A percentile compares a stretch with the other conserved stretches of the same genome.
phyloP scores from a whole-genome alignment of 768 basidiomycete species.

The Clitopilus hobsonii region DNA sequence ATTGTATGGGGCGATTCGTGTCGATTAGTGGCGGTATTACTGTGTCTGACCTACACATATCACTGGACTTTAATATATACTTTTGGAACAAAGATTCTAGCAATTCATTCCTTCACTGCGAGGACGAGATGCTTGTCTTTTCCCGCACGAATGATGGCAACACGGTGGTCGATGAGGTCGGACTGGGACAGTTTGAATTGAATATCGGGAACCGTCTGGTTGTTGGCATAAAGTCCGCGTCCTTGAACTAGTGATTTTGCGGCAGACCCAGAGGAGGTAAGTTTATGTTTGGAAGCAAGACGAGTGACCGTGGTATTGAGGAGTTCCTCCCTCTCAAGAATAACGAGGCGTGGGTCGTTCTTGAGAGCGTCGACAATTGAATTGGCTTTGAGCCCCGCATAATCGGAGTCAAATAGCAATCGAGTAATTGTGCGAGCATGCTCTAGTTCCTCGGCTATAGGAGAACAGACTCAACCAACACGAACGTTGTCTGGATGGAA shows the following conservation, averaged over 20 bases:
- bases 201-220: conserved; percentile 46
- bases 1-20: conserved; percentile 78
- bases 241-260: conserved; percentile 57
- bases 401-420: conserved; percentile 39
- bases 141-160: conserved; percentile 69
- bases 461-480: not conserved
- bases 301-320: conserved; percentile 51
- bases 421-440: conserved; percentile 39
- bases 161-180: conserved; percentile 54
- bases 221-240: conserved; percentile 74
- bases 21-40: conserved; percentile 45
- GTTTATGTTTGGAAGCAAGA: conserved; percentile 52
- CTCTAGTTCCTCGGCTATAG: conserved; percentile 30
- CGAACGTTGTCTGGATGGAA: not conserved
- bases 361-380: conserved; percentile 59
- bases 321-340: conserved; percentile 47
- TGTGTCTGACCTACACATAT: not conserved
- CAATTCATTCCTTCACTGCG: conserved; percentile 11
- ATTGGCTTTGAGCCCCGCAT: conserved; percentile 42
- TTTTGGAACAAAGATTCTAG: not conserved
- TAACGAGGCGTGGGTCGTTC: conserved; percentile 61
- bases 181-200: conserved; percentile 32
- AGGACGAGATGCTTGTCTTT: conserved; percentile 68
- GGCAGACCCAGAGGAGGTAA: conserved; percentile 60
- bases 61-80: not conserved